These are phyloP conservation scores for Scedosporium dehoogii DNA, from an alignment of 2,329 filamentous ascomycete species.

Conservation along the genomic window DNA sequence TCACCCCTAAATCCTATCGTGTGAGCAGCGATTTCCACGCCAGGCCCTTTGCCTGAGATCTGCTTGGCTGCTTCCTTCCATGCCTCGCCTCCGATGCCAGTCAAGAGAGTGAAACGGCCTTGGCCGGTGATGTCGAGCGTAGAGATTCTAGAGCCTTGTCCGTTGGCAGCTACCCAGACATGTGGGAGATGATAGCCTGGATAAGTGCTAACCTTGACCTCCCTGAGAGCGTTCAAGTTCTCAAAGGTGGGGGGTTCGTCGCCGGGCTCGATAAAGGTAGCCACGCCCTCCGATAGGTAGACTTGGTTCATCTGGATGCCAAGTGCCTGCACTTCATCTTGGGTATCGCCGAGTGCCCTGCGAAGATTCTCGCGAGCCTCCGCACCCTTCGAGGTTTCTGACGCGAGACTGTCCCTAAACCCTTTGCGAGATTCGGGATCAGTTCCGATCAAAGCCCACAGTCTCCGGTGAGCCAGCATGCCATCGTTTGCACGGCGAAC, in stretches of 20 bases:
- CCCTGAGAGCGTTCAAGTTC: conserved; percentile 20
- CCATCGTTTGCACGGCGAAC: conserved; percentile 20
- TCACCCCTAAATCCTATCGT: conserved; percentile 40
- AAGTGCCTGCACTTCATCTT: conserved; percentile 37
- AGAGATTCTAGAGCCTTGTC: conserved; percentile 8
- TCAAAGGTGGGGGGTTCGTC: not conserved
- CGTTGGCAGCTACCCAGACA: conserved; percentile 34
- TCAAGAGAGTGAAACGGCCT: conserved; percentile 30
- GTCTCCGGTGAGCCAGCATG: conserved; percentile 22
- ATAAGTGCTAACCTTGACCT: conserved; percentile 33
- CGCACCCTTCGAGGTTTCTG: conserved; percentile 23
- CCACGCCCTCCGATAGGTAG: conserved; percentile 29
- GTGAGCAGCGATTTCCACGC: conserved; percentile 15
- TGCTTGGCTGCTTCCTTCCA: conserved; percentile 35
- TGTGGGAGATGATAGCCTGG: conserved; percentile 44
- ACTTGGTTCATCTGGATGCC: conserved; percentile 46
- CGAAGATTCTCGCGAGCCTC: conserved; percentile 24
- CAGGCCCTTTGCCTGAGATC: not conserved
- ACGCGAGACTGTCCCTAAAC: conserved; percentile 17
- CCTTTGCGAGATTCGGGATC: conserved; percentile 20
- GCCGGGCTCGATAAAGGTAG: conserved; percentile 13
- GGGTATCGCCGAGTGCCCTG: conserved; percentile 24
- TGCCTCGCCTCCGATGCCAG: conserved; percentile 35
- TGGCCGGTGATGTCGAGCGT: conserved; percentile 38
- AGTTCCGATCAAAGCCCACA: conserved; percentile 23